Conservation (phyloP, 495 filamentous ascomycete species). For the Cryomyces antarcticus region DNA sequence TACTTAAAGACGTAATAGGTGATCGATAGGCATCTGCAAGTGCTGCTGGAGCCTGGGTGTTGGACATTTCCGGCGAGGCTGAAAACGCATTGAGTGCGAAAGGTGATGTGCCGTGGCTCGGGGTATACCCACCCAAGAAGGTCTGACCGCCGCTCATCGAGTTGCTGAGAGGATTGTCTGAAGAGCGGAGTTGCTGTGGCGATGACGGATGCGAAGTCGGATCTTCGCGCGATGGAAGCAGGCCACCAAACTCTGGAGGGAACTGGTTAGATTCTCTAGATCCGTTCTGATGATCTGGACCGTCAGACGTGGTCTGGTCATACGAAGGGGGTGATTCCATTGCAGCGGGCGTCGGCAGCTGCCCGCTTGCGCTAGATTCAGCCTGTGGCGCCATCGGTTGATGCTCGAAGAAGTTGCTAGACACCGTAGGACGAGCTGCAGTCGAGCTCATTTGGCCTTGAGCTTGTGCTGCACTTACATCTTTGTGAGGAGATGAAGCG, state of each 20-base stretch:
- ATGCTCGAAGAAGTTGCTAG: neutral
- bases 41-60: constrained; percentile 8
- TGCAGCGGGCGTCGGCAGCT: constrained; percentile 31
- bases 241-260: constrained; percentile 39
- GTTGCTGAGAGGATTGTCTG: too few relatives aligned
- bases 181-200: constrained; percentile 2
- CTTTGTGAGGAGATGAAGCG: constrained; percentile 36
- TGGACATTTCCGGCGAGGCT: too few relatives aligned
- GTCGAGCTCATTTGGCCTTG: constrained; percentile 1
- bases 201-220: constrained; percentile 29
- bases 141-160: too few relatives aligned
- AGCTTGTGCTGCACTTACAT: constrained; percentile 6
- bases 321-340: constrained; percentile 49
- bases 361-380: constrained; percentile 9
- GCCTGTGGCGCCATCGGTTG: constrained; percentile 3
- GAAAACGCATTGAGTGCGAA: too few relatives aligned
- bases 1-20: constrained; percentile 13
- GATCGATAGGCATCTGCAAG: constrained; percentile 19
- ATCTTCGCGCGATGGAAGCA: constrained; percentile 43
- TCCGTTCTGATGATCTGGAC: constrained; percentile 2
- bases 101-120: too few relatives aligned
- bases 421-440: too few relatives aligned
- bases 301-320: constrained; percentile 25
- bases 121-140: too few relatives aligned
- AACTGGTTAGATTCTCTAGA: constrained; percentile 24